phyloP scores from a whole-genome alignment of 139 green algal genomes.

The Picochlorum sp. region DNA sequence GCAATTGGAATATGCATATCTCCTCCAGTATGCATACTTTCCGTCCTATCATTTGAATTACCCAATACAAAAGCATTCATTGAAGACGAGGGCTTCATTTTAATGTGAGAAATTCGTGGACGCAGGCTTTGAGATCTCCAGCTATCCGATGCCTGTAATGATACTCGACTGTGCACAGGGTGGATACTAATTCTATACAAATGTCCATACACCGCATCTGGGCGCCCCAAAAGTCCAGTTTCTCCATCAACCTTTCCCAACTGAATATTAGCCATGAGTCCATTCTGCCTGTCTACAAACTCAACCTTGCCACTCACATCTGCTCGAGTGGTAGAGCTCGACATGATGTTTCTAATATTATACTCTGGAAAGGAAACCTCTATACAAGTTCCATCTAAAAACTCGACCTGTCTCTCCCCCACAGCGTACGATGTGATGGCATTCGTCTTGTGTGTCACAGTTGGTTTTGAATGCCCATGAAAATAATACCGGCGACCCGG shows the following conservation, averaged over 20 bases:
- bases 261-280: slow-evolving; percentile 25
- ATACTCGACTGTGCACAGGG: too few relatives aligned
- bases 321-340: slow-evolving; percentile 28
- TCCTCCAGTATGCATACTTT: not conserved
- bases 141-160: not conserved
- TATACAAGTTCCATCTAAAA: slow-evolving; percentile 55
- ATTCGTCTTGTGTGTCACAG: slow-evolving; percentile 56
- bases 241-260: slow-evolving; percentile 38
- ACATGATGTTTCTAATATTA: slow-evolving; percentile 45
- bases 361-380: slow-evolving; percentile 61
- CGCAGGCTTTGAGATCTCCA: not conserved
- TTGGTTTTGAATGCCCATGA: slow-evolving; percentile 56
- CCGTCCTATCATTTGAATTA: not conserved
- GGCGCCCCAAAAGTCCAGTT: slow-evolving; percentile 33
- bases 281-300: slow-evolving; percentile 39
- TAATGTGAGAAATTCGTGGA: not conserved
- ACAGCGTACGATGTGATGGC: slow-evolving; percentile 62
- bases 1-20: slow-evolving; percentile 15
- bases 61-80: not conserved
- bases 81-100: not conserved
- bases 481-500: slow-evolving; percentile 50
- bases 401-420: slow-evolving; percentile 50
- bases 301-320: slow-evolving; percentile 42
- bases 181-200: slow-evolving; percentile 32
- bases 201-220: slow-evolving; percentile 50